Evolutionary conservation across 1,284 basidiomycete genomes (phyloP), one percentile per base, ranked within the genome.

Genomic region (Sphagnurus paluster): DNA sequence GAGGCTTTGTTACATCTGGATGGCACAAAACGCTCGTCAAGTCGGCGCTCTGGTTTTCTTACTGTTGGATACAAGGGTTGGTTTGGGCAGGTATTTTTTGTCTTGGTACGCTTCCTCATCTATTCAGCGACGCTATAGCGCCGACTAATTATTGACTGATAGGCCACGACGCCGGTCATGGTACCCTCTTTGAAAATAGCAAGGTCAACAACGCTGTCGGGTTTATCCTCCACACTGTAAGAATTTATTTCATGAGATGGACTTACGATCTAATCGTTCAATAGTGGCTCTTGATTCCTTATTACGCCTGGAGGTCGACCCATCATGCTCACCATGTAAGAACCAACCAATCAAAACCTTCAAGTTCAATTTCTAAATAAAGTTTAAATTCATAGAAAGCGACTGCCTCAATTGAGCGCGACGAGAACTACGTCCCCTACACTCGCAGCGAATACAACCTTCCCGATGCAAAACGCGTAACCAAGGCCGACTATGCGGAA

Each of bases 341-440:
- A 44, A n/a, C n/a, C n/a, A n/a, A n/a, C n/a, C n/a, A n/a, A n/a
- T n/a, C n/a, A n/a, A n/a, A n/a, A n/a, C n/a, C n/a, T n/a, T n/a
- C n/a, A n/a, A n/a, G n/a, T n/a, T n/a, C n/a, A n/a, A n/a, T n/a
- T n/a, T n/a, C n/a, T n/a, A n/a, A n/a, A n/a, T n/a, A n/a, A n/a
- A n/a, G n/a, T n/a, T n/a, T n/a, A n/a, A n/a, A n/a, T n/a, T n/a
- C 23, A 26, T 37, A 79, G 76, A 76, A 76, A 72, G 71, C 75
- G 2, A 75, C 76, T 4, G 68, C 66, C 28, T 77, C 73, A 2
- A 71, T 79, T 58, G 76, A 79, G 54, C 70, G 75, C 26, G 76
- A 79, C 53, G 76, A 77, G 55, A 77, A 77, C 50, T 79, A 77
- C 48, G 71, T 79, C 2, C 78, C 78, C 7, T 71, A 75, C 51